These are phyloP conservation scores for Phyllostachys edulis DNA, from an alignment of 176 grass and related monocot genomes.

Conservation along the genomic window DNA sequence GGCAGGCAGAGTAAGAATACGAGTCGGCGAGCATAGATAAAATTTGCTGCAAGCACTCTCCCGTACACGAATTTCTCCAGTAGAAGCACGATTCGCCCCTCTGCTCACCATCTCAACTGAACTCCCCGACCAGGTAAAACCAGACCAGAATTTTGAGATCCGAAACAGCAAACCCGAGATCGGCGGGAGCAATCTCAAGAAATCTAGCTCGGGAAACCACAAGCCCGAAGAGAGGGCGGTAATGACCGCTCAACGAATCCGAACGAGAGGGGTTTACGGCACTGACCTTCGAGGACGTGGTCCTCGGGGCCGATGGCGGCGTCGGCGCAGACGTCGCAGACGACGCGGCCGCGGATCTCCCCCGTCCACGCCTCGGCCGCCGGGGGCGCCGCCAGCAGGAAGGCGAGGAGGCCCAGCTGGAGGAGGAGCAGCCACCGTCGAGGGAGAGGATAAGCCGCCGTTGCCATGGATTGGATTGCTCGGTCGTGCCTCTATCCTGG, in stretches of 20 bases:
- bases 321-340: conserved; percentile 93
- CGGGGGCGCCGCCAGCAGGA: conserved; percentile 18
- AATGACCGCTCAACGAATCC: not conserved
- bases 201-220: not conserved
- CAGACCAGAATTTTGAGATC: not conserved
- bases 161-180: conserved; percentile 11
- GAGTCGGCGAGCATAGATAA: not conserved
- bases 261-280: not conserved
- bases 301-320: conserved; percentile 85
- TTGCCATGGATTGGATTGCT: conserved; percentile 35
- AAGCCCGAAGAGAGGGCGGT: not conserved
- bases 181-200: not conserved
- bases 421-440: not conserved
- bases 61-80: not conserved
- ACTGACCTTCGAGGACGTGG: conserved; percentile 76
- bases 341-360: conserved; percentile 83
- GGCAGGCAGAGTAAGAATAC: not conserved
- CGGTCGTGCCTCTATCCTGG: not conserved
- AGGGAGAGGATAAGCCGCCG: not conserved
- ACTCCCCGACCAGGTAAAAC: not conserved
- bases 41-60: not conserved
- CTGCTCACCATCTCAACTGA: not conserved
- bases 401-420: not conserved
- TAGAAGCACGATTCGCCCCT: not conserved
- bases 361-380: conserved; percentile 79